These are phyloP conservation scores for Fusarium sp. DNA, from an alignment of 2,329 filamentous ascomycete species.

Conservation along the genomic window DNA sequence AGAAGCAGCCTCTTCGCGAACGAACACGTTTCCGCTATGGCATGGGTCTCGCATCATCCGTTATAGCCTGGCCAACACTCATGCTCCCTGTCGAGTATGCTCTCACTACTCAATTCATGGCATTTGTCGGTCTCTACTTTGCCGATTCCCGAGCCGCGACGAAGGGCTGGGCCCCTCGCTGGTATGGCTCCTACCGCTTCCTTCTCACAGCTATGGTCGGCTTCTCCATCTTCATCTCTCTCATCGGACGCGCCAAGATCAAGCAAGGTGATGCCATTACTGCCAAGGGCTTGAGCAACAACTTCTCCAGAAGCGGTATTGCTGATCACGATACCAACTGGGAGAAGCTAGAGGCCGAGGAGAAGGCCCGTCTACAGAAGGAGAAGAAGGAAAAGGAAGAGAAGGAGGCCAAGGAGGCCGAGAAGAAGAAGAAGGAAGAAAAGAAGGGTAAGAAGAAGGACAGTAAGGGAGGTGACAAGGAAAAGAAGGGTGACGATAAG, in stretches of 20 bases:
- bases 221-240: slow-evolving; percentile 80
- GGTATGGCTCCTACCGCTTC: slow-evolving; percentile 93
- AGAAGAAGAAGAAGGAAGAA: slow-evolving; percentile 49
- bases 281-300: slow-evolving; percentile 55
- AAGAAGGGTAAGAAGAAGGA: slow-evolving; percentile 51
- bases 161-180: slow-evolving; percentile 82
- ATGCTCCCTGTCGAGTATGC: slow-evolving; percentile 87
- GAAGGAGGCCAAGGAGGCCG: slow-evolving; percentile 53
- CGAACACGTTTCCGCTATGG: slow-evolving; percentile 85
- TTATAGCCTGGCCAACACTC: slow-evolving; percentile 90
- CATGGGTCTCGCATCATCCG: slow-evolving; percentile 83
- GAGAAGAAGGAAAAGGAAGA: slow-evolving; percentile 58
- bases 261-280: slow-evolving; percentile 53
- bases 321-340: slow-evolving; percentile 59
- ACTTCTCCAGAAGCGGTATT: slow-evolving; percentile 53
- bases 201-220: slow-evolving; percentile 92
- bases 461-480: slow-evolving; percentile 41
- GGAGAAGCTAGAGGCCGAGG: slow-evolving; percentile 60
- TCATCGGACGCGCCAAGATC: slow-evolving; percentile 87
- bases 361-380: slow-evolving; percentile 55
- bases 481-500: slow-evolving; percentile 43
- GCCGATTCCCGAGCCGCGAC: slow-evolving; percentile 80
- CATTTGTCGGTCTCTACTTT: slow-evolving; percentile 89
- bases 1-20: slow-evolving; percentile 69
- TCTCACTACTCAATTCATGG: slow-evolving; percentile 85